These are phyloP conservation scores for Termitomyces sp. DNA, from an alignment of 768 basidiomycete genomes.

Conservation along the genomic window DNA sequence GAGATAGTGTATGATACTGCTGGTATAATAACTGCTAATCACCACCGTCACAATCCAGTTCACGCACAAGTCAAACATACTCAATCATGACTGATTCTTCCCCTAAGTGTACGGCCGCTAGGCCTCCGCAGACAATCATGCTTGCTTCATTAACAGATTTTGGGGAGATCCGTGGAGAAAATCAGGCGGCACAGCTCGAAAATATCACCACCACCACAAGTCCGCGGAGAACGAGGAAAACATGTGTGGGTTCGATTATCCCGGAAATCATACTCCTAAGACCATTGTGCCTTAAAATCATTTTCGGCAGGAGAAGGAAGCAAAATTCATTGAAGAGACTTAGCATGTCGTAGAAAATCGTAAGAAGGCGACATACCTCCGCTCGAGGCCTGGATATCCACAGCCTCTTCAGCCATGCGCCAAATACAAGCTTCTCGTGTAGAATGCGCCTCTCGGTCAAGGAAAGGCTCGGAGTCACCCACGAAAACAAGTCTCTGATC, in stretches of 20 bases:
- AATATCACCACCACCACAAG: background rate
- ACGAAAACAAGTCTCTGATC: slow-evolving; percentile 34
- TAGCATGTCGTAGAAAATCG: too few species aligned
- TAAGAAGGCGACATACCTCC: slow-evolving; percentile 15
- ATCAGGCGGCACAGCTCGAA: background rate
- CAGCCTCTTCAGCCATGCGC: slow-evolving; percentile 26
- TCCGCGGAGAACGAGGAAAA: slow-evolving; percentile 10
- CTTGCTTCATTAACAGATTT: background rate
- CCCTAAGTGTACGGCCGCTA: background rate
- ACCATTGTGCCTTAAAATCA: slow-evolving; percentile 2
- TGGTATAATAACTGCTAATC: background rate
- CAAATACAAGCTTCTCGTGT: slow-evolving; percentile 25
- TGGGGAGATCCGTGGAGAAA: background rate
- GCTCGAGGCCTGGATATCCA: slow-evolving; percentile 15
- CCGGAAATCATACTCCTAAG: slow-evolving; percentile 6
- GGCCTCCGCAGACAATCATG: background rate
- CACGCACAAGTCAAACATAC: background rate
- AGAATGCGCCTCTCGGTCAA: slow-evolving; percentile 32
- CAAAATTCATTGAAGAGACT: background rate
- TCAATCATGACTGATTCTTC: background rate
- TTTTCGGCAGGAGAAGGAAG: background rate
- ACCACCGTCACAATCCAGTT: background rate
- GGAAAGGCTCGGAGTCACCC: slow-evolving; percentile 32
- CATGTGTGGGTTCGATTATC: background rate
- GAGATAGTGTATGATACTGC: background rate